These are phyloP conservation scores for Picocystis salinarum DNA, from an alignment of 139 green algal genomes.

Conservation along the genomic window DNA sequence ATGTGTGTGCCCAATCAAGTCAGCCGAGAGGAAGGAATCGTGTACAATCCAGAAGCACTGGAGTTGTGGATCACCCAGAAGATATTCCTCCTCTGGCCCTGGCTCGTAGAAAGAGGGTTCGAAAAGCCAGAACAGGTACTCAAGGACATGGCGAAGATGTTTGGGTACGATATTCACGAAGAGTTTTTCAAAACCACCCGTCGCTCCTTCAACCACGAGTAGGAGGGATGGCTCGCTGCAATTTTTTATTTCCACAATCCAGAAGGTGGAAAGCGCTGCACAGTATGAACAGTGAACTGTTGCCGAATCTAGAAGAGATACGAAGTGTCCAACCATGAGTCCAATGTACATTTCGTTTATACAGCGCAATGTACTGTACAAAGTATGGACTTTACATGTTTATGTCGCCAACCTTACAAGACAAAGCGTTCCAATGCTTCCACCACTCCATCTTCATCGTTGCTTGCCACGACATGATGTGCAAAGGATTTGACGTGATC, in stretches of 20 bases:
- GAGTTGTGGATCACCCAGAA: conserved; percentile 18
- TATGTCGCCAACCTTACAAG: no score
- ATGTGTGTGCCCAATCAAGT: conserved; percentile 21
- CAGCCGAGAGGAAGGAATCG: conserved; percentile 12
- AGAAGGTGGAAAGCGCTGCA: no score
- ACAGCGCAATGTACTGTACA: no score
- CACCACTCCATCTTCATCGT: conserved; percentile 73
- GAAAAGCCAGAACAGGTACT: conserved; percentile 6
- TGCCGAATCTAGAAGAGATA: no score
- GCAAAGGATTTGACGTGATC: neutral
- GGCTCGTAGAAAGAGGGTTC: conserved; percentile 6
- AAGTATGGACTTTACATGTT: no score
- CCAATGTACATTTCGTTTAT: no score
- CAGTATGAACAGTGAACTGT: no score
- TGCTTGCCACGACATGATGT: conserved; percentile 26
- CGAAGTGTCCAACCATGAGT: no score
- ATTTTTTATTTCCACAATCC: no score
- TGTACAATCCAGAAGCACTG: conserved; percentile 21
- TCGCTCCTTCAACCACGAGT: no score
- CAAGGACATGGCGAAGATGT: conserved; percentile 13
- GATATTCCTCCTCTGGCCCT: conserved; percentile 13
- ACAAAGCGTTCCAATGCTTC: conserved; percentile 79
- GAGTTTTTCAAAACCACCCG: neutral
- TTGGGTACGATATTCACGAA: neutral
- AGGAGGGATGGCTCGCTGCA: no score